Percentiles rank a stretch among this genome's conserved stretches.
Evolutionary conservation across 768 basidiomycete species (phyloP).

Genomic region (Auricularia heimuer): DNA sequence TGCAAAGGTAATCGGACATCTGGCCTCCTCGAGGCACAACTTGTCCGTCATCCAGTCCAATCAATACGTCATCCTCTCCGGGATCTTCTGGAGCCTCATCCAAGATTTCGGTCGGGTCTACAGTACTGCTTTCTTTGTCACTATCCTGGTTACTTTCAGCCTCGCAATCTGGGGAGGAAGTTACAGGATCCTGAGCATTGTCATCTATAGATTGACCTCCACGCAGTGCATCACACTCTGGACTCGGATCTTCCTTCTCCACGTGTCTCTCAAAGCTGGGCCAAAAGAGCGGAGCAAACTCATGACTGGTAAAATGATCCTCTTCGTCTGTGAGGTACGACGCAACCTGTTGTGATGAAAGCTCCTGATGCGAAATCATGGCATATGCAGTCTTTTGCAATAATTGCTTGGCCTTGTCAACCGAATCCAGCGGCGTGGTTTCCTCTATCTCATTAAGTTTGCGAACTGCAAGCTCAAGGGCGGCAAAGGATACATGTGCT

Average conservation of each 20-base stretch:
- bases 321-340: conserved; percentile 25
- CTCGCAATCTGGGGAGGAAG: not conserved
- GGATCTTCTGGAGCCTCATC: not conserved
- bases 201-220: too few species aligned
- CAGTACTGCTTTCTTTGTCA: not conserved
- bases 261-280: conserved; percentile 21
- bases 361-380: conserved; percentile 24
- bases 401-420: not conserved
- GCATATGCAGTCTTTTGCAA: not conserved
- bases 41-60: conserved; percentile 4
- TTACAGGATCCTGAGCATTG: not conserved
- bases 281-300: conserved; percentile 24
- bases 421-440: conserved; percentile 1
- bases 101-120: not conserved
- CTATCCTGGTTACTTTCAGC: not conserved
- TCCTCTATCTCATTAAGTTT: not conserved
- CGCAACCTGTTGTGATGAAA: conserved; percentile 29
- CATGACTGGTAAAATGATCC: conserved; percentile 31
- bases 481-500: not conserved
- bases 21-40: conserved; percentile 13
- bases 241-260: conserved; percentile 13
- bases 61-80: not conserved
- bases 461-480: not conserved
- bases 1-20: conserved; percentile 19
- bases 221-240: conserved; percentile 13